phyloP scores from a whole-genome alignment of 768 basidiomycete species.

The Rhizopogon vinicolor region DNA sequence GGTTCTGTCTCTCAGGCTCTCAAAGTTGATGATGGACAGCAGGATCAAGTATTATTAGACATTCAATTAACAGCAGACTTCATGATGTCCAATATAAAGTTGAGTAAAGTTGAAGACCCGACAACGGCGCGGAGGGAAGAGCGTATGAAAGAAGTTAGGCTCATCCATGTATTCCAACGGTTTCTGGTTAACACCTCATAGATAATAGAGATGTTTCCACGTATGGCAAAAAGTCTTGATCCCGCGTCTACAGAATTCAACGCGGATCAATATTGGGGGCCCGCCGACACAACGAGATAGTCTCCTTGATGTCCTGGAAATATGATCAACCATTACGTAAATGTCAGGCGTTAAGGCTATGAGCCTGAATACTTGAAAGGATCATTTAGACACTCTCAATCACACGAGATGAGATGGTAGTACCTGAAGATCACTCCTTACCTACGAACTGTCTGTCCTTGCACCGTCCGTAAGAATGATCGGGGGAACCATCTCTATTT shows the following conservation, averaged over 20 bases:
- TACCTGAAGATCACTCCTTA: constrained; percentile 2
- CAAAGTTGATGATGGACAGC: constrained; percentile 9
- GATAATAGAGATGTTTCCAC: neutral
- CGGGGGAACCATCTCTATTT: neutral
- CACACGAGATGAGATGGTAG: constrained; percentile 4
- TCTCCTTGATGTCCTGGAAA: neutral
- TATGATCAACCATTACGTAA: neutral
- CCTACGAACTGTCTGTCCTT: constrained; percentile 1
- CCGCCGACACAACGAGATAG: neutral
- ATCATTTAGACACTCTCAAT: neutral
- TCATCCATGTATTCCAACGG: constrained; percentile 7
- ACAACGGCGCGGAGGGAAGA: constrained; percentile 2
- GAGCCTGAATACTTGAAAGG: neutral
- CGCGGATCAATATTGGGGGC: neutral
- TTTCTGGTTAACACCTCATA: neutral
- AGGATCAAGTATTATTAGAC: constrained; percentile 7
- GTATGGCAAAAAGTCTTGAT: neutral
- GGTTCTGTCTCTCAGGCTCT: constrained; percentile 22
- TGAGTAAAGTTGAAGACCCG: constrained; percentile 9
- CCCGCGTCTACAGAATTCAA: neutral
- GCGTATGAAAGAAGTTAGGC: constrained; percentile 10
- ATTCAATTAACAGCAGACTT: constrained; percentile 12
- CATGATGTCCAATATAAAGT: constrained; percentile 15
- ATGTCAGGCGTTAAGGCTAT: neutral
- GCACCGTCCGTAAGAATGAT: neutral